phyloP scores from a whole-genome alignment of 23 red algal species.

The Pyropia haitanensis region DNA sequence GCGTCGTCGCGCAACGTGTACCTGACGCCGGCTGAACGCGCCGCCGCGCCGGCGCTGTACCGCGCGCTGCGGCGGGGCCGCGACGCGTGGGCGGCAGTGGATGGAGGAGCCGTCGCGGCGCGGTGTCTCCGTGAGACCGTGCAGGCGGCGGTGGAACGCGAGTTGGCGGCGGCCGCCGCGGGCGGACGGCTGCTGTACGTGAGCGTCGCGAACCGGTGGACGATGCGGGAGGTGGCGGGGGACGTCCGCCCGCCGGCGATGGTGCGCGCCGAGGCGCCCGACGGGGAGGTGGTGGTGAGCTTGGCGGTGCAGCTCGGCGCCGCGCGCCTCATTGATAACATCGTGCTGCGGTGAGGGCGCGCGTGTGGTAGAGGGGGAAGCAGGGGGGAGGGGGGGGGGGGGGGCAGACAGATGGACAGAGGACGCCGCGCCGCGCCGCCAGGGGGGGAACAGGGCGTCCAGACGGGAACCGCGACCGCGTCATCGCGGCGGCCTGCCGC shows the following conservation, averaged over 20 bases:
- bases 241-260: background rate
- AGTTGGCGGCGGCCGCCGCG: background rate
- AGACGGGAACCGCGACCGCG: too few species aligned
- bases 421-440: too few species aligned
- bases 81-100: constrained; percentile 1
- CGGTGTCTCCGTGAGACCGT: constrained; percentile 10
- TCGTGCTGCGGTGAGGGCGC: constrained; percentile 15
- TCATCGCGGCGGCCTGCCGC: too few species aligned
- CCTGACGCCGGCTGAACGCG: constrained; percentile 42
- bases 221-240: constrained; percentile 19
- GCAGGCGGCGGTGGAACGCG: background rate
- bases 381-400: too few species aligned
- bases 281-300: constrained; percentile 20
- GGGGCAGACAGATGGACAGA: too few species aligned
- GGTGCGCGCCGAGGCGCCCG: background rate
- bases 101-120: constrained; percentile 3
- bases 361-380: too few species aligned
- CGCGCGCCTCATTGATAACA: constrained; percentile 89
- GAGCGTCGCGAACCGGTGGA: constrained; percentile 43
- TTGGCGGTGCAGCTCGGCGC: constrained; percentile 66
- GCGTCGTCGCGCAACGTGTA: constrained; percentile 76
- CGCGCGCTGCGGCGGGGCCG: constrained; percentile 23
- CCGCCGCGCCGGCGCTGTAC: constrained; percentile 33
- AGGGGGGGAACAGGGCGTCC: too few species aligned
- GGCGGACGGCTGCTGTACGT: constrained; percentile 31